Evolutionary conservation across 192 early-diverging fungal species (phyloP).

Genomic region (Phlyctochytrium bullatum): DNA sequence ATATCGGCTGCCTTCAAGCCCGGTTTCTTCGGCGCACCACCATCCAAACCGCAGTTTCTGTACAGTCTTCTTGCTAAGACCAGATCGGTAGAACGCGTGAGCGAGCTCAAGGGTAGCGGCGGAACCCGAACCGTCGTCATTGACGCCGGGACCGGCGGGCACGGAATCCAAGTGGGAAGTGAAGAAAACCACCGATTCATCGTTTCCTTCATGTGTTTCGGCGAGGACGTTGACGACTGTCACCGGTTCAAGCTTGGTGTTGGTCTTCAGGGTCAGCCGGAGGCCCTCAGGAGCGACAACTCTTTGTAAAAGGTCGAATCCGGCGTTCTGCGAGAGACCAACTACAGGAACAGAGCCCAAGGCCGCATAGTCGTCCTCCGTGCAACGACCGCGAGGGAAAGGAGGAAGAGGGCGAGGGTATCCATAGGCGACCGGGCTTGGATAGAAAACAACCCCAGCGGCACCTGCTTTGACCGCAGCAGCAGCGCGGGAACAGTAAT

Average conservation of each 20-base stretch:
- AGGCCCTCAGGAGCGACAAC: not conserved
- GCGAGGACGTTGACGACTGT: not conserved
- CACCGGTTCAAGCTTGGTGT: not conserved
- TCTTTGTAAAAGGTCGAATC: not conserved
- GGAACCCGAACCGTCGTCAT: constrained; percentile 50
- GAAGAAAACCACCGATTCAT: not conserved
- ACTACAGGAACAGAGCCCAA: not conserved
- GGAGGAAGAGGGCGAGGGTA: not conserved
- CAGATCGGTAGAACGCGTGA: constrained; percentile 20
- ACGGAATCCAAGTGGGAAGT: constrained; percentile 21
- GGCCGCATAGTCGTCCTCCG: not conserved
- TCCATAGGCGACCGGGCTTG: not conserved
- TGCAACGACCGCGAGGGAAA: not conserved
- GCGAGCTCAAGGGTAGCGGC: constrained; percentile 41
- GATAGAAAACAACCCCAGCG: not conserved
- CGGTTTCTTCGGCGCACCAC: constrained; percentile 24
- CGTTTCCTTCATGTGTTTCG: not conserved
- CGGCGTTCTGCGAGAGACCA: not conserved
- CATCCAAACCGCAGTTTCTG: constrained; percentile 42
- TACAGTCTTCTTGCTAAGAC: constrained; percentile 27
- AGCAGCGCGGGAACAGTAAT: not conserved
- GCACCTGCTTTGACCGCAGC: not conserved
- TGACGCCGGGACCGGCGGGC: constrained; percentile 44
- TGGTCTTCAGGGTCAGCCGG: not conserved
- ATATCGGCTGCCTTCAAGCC: constrained; percentile 12